Conservation (phyloP, 768 basidiomycete genomes). For the Coprinopsis sp. region DNA sequence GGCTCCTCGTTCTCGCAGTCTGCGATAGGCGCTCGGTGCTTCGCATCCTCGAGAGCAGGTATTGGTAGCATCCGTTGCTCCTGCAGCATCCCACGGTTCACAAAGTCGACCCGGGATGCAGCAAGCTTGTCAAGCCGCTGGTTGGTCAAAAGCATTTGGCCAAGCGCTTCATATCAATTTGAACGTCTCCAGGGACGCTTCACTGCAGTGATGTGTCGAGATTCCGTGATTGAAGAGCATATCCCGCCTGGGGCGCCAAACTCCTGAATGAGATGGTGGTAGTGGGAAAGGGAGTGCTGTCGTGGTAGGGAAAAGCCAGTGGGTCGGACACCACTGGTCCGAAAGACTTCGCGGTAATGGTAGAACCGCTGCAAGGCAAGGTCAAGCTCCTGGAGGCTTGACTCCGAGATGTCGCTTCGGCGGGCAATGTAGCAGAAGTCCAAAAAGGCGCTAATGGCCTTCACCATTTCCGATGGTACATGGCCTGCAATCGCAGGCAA, state of each 20-base stretch:
- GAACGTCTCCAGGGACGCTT: slow-evolving; percentile 32
- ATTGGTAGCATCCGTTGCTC: neutral
- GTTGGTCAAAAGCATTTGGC: slow-evolving; percentile 33
- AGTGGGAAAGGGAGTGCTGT: slow-evolving; percentile 22
- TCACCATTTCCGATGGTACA: slow-evolving; percentile 16
- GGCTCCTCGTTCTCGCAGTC: no score
- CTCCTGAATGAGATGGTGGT: slow-evolving; percentile 10
- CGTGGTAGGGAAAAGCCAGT: slow-evolving; percentile 17
- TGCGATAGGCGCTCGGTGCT: no score
- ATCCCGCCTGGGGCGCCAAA: slow-evolving; percentile 25
- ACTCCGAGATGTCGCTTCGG: neutral
- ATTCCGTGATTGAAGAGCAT: slow-evolving; percentile 31
- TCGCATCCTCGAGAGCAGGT: neutral
- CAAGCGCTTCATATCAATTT: slow-evolving; percentile 25
- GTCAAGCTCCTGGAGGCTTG: slow-evolving; percentile 14
- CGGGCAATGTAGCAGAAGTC: slow-evolving; percentile 32
- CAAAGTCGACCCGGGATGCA: slow-evolving; percentile 14
- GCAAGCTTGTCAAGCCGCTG: slow-evolving; percentile 26
- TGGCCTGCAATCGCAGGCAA: slow-evolving; percentile 15
- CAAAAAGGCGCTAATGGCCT: slow-evolving; percentile 21
- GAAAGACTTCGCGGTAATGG: slow-evolving; percentile 24
- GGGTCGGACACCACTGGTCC: slow-evolving; percentile 8
- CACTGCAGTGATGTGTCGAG: slow-evolving; percentile 27
- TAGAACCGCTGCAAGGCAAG: slow-evolving; percentile 22
- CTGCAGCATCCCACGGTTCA: slow-evolving; percentile 10